Evolutionary conservation across 768 basidiomycete genomes (phyloP).

Genomic region (Chalciporus pseudorubinellus): DNA sequence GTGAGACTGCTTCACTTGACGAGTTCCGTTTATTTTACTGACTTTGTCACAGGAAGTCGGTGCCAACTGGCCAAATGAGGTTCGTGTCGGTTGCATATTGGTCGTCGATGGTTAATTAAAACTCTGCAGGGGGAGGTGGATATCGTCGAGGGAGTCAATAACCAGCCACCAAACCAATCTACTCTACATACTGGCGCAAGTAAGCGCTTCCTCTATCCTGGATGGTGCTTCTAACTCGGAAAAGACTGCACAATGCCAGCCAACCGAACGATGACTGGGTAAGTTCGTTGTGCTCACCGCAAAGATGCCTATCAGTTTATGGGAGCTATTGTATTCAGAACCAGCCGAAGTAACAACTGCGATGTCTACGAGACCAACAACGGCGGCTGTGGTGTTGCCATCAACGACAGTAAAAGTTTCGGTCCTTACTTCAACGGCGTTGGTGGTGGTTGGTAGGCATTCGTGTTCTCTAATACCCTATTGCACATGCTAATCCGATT

Average conservation of each 20-base stretch:
- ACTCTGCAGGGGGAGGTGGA: conserved; percentile 21
- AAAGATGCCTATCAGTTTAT: neutral
- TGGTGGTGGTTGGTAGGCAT: conserved; percentile 32
- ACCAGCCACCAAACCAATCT: conserved; percentile 20
- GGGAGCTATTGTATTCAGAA: conserved; percentile 3
- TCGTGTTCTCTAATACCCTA: neutral
- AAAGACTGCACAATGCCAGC: conserved; percentile 30
- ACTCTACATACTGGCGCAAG: conserved; percentile 24
- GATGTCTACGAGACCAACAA: conserved; percentile 21
- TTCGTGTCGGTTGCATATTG: neutral
- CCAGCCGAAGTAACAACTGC: conserved; percentile 21
- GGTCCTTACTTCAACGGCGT: conserved; percentile 33
- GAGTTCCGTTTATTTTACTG: neutral
- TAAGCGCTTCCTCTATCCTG: neutral
- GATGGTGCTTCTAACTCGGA: neutral
- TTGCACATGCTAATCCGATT: neutral
- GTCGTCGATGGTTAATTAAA: neutral
- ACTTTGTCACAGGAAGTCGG: conserved; percentile 19
- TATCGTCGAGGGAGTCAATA: conserved; percentile 32
- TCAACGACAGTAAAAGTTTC: conserved; percentile 24
- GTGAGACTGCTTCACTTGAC: neutral
- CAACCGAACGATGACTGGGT: conserved; percentile 29
- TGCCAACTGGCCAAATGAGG: conserved; percentile 15
- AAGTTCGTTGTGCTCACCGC: conserved; percentile 1
- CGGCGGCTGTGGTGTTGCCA: conserved; percentile 30